These are phyloP conservation scores for Fusarium drepaniforme DNA, from an alignment of 2,329 filamentous ascomycete genomes.

Conservation along the genomic window DNA sequence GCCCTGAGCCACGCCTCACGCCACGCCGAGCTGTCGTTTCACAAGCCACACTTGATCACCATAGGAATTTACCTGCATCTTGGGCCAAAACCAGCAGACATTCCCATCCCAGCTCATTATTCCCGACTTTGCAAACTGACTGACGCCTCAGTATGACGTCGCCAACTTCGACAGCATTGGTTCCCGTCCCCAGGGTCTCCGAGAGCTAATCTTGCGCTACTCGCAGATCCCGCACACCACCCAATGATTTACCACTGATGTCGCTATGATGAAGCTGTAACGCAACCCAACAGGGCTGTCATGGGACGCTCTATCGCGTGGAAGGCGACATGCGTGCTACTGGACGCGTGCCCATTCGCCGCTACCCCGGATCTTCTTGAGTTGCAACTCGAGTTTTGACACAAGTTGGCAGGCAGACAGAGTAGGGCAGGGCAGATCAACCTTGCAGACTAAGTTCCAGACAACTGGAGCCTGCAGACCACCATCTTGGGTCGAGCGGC, in stretches of 20 bases:
- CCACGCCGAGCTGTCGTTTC: slow-evolving; percentile 5
- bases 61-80: slow-evolving; percentile 26
- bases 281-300: slow-evolving; percentile 1
- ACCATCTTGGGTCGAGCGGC: neutral
- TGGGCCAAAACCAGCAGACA: slow-evolving; percentile 21
- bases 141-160: slow-evolving; percentile 25
- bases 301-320: slow-evolving; percentile 8
- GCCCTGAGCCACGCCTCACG: slow-evolving; percentile 17
- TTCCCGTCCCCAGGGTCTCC: slow-evolving; percentile 12
- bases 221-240: slow-evolving; percentile 5
- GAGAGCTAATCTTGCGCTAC: slow-evolving; percentile 23
- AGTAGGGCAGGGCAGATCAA: slow-evolving; percentile 6
- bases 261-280: slow-evolving; percentile 28
- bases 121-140: neutral
- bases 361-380: slow-evolving; percentile 26
- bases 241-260: slow-evolving; percentile 10
- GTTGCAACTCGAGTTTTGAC: slow-evolving; percentile 1
- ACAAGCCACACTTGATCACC: slow-evolving; percentile 26
- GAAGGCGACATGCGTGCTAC: neutral
- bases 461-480: neutral
- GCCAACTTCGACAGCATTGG: slow-evolving; percentile 8
- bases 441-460: slow-evolving; percentile 10
- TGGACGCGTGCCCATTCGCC: slow-evolving; percentile 19
- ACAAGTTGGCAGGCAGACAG: slow-evolving; percentile 20
- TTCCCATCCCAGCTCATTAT: slow-evolving; percentile 27